Evolutionary conservation across 768 basidiomycete genomes (phyloP), one percentile per base, ranked within the genome.

Genomic region (Termitomyces sp.): DNA sequence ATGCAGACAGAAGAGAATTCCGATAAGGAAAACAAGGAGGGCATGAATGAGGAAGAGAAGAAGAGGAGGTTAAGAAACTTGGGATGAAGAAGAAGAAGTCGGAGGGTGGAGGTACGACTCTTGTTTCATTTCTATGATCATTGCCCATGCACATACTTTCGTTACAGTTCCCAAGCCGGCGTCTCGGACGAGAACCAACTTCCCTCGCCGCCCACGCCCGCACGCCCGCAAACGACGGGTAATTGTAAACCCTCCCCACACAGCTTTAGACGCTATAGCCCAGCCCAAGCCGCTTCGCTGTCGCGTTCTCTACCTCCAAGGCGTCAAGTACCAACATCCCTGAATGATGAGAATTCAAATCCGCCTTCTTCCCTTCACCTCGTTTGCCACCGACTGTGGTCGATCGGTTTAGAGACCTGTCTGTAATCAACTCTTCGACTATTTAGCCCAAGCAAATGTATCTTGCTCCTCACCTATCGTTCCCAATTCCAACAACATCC

Each of bases 41-140:
- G 60, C n/a, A 57, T 77, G 34, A 71, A 70, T 9, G 61, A 58
- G 5, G 69, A 67, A 31, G 72, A 79, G 56, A 70, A 70, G 34
- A 70, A 52, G 25, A 68, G 63, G n/a, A 63, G 64, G 34, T 67
- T 60, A 65, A 59, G 31, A 68, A 17, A 47, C 51, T 65, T n/a
- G 61, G 62, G 56, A 60, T 61, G 59, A 74, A 69, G 63, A 70
- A 65, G 51, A 59, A 63, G 56, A 64, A 66, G 45, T 54, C 72
- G 9, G 54, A 42, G 54, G 54, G 60, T 5, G n/a, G 4, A 42
- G 46, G 60, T 60, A 56, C 54, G 25, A 5, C 2, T 0, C 5
- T 7, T 32, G 10, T 42, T 31, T 34, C 25, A 25, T 54, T 15
- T 14, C 2, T 47, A 5, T 36, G 20, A 31, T 29, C 8, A n/a